A percentile compares a stretch with the other conserved stretches of the same genome.
These are phyloP conservation scores for Dictyostelium intermedium DNA, from an alignment of 78 protist species.

Conservation along the genomic window DNA sequence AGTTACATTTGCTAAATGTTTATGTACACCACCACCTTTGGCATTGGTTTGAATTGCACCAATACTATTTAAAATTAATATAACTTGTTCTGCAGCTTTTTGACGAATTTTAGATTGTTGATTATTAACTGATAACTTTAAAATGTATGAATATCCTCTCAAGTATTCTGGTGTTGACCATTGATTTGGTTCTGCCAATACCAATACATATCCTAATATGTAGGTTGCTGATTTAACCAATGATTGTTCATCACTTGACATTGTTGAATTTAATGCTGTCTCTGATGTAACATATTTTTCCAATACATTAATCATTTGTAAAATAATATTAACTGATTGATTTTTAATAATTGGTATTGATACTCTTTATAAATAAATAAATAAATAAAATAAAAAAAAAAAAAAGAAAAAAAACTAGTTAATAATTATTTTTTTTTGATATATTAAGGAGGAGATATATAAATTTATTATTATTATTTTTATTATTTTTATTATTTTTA, in stretches of 20 bases:
- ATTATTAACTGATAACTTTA: constrained; percentile 17
- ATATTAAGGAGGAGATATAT: no score
- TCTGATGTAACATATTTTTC: neutral
- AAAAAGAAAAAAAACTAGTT: neutral
- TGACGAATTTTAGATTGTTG: constrained; percentile 39
- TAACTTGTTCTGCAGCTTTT: constrained; percentile 35
- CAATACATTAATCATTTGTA: neutral
- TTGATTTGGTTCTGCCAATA: neutral
- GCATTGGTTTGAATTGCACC: constrained; percentile 25
- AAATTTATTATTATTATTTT: neutral
- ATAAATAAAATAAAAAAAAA: neutral
- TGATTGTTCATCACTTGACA: neutral
- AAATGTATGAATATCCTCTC: neutral
- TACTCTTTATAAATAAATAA: constrained; percentile 22
- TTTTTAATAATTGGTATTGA: constrained; percentile 19
- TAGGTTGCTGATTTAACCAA: constrained; percentile 8
- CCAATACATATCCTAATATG: constrained; percentile 26
- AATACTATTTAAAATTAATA: constrained; percentile 26
- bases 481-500: no score
- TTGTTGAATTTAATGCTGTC: neutral
- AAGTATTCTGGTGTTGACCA: constrained; percentile 11
- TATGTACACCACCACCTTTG: neutral
- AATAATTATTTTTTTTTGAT: no score
- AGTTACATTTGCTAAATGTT: neutral
- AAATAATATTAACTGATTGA: neutral